Conservation (phyloP, 1,284 basidiomycete genomes). For the Ganoderma multipileum region DNA sequence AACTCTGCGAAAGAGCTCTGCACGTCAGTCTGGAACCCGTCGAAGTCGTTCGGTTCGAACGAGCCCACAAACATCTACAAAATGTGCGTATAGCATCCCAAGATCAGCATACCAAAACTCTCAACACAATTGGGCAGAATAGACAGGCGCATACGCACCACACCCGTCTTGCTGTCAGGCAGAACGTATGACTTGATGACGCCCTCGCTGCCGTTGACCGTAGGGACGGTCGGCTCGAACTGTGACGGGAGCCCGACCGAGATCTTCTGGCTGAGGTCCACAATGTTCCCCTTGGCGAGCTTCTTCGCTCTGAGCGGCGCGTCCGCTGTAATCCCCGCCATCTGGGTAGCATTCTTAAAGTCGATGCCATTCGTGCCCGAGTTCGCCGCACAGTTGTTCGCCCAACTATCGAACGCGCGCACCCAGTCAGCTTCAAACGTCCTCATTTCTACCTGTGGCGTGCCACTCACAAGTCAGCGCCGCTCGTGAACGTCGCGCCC, state of each 20-base stretch:
- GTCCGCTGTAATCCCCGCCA: constrained; percentile 9
- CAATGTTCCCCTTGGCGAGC: constrained; percentile 49
- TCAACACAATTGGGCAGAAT: neutral
- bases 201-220: constrained; percentile 54
- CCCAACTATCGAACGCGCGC: constrained; percentile 53
- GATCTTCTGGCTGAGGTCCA: constrained; percentile 45
- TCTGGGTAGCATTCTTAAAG: constrained; percentile 37
- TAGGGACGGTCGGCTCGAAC: constrained; percentile 56
- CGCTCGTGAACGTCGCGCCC: constrained; percentile 58
- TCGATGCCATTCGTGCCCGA: constrained; percentile 63
- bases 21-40: constrained; percentile 60
- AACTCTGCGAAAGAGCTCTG: constrained; percentile 55
- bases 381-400: constrained; percentile 63
- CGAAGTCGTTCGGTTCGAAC: constrained; percentile 53
- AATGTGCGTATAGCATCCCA: neutral
- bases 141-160: constrained; percentile 42
- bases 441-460: neutral
- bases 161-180: constrained; percentile 65
- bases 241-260: constrained; percentile 56
- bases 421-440: neutral
- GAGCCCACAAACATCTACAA: constrained; percentile 69
- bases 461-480: constrained; percentile 54
- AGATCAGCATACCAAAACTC: neutral
- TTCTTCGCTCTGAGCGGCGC: constrained; percentile 28
- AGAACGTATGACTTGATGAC: constrained; percentile 67